These are phyloP conservation scores for Debaryomycetaceae sp. DNA, from an alignment of 1,139 yeast genomes.

Conservation along the genomic window DNA sequence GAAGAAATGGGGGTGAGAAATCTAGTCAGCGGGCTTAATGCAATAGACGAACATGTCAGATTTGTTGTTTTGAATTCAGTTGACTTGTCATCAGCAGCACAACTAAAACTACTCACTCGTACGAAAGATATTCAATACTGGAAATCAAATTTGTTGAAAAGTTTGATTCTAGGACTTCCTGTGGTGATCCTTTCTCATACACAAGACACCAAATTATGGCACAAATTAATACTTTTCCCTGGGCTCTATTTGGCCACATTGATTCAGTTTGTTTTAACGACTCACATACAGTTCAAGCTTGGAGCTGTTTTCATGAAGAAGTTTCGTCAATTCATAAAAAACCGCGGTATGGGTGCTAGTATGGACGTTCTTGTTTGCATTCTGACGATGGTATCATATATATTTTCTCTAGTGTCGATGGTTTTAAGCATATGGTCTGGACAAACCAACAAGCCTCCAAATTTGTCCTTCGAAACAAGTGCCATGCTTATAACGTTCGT, in stretches of 20 bases:
- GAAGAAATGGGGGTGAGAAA: slow-evolving; percentile 52
- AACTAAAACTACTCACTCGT: slow-evolving; percentile 65
- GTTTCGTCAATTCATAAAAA: slow-evolving; percentile 61
- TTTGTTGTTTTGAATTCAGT: slow-evolving; percentile 43
- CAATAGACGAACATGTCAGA: slow-evolving; percentile 21
- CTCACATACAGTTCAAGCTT: slow-evolving; percentile 66
- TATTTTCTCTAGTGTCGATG: slow-evolving; percentile 66
- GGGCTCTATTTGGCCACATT: slow-evolving; percentile 61
- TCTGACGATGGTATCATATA: slow-evolving; percentile 76
- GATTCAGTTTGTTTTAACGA: slow-evolving; percentile 57
- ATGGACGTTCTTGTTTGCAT: slow-evolving; percentile 91
- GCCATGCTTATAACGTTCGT: slow-evolving; percentile 83
- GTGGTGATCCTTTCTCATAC: slow-evolving; percentile 56
- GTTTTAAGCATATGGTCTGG: slow-evolving; percentile 39
- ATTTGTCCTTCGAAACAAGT: slow-evolving; percentile 80
- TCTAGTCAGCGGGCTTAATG: slow-evolving; percentile 43
- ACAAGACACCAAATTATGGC: slow-evolving; percentile 31
- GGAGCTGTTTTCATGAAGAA: slow-evolving; percentile 65
- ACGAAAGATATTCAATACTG: slow-evolving; percentile 71
- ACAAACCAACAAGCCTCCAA: slow-evolving; percentile 49
- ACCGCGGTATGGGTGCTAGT: slow-evolving; percentile 65
- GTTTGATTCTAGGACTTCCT: slow-evolving; percentile 60
- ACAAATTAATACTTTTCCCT: slow-evolving; percentile 27
- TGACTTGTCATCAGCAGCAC: slow-evolving; percentile 52
- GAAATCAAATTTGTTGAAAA: slow-evolving; percentile 51